Evolutionary conservation across 805 yeast genomes (phyloP).

Genomic region (Cyberlindnera veronae): DNA sequence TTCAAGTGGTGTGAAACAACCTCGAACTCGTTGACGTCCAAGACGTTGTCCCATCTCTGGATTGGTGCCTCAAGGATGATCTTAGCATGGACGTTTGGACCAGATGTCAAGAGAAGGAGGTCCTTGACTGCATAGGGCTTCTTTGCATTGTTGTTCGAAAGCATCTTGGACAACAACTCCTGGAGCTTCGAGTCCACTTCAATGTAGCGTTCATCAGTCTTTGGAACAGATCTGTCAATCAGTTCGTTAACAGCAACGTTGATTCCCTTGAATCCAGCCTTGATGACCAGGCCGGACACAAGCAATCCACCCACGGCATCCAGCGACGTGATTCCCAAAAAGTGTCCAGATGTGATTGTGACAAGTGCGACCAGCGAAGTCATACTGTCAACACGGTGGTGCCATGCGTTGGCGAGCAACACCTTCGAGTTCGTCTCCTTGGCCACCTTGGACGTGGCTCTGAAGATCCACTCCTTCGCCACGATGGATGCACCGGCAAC

Average conservation of each 20-base stretch:
- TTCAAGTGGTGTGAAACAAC: conserved; percentile 37
- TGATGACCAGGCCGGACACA: conserved; percentile 77
- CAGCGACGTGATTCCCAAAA: conserved; percentile 74
- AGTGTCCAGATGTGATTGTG: conserved; percentile 82
- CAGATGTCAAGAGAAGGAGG: conserved; percentile 50
- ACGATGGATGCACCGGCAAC: conserved; percentile 85
- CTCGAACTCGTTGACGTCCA: conserved; percentile 40
- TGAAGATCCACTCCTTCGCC: conserved; percentile 84
- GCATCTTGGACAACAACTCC: conserved; percentile 30
- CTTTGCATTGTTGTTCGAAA: conserved; percentile 40
- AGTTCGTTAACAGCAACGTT: conserved; percentile 68
- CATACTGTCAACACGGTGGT: conserved; percentile 90
- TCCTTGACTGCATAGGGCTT: conserved; percentile 36
- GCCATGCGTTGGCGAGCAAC: conserved; percentile 97
- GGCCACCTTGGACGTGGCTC: conserved; percentile 81
- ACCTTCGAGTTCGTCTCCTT: conserved; percentile 78
- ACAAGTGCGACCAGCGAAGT: conserved; percentile 88
- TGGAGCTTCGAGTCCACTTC: conserved; percentile 39
- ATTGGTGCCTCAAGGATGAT: conserved; percentile 36
- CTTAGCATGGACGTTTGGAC: conserved; percentile 48
- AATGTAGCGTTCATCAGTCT: conserved; percentile 46
- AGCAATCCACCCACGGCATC: conserved; percentile 91
- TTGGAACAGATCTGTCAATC: conserved; percentile 65
- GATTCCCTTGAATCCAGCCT: conserved; percentile 80
- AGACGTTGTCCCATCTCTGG: conserved; percentile 43